Conservation (phyloP, 306 rosid species). For the Clitoria ternatea region DNA sequence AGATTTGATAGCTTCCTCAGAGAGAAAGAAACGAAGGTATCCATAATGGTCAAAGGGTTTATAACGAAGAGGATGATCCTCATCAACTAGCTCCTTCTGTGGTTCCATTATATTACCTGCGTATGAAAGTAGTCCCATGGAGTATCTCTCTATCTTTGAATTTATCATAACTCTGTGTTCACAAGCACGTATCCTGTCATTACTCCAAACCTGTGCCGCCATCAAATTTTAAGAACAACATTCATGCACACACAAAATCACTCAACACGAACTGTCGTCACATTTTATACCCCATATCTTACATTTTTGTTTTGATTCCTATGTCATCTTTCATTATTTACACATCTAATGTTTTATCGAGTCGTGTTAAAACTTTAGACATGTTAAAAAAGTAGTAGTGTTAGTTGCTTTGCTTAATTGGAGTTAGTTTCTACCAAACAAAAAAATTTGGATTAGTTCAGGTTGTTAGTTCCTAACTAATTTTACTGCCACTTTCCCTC, state of each 20-base stretch:
- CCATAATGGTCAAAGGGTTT: conserved; percentile 34
- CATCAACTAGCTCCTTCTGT: conserved; percentile 24
- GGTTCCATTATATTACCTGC: conserved; percentile 12
- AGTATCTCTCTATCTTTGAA: conserved; percentile 15
- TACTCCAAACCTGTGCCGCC: conserved; percentile 24
- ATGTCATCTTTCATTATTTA: too few relatives aligned
- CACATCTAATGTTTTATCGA: too few relatives aligned
- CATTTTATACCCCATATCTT: too few relatives aligned
- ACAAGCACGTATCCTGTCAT: conserved; percentile 23
- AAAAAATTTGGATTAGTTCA: too few relatives aligned
- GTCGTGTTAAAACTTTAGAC: too few relatives aligned
- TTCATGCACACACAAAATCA: neutral
- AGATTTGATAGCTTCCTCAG: conserved; percentile 23
- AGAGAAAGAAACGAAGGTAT: conserved; percentile 24
- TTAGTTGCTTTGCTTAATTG: too few relatives aligned
- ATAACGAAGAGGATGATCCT: conserved; percentile 19
- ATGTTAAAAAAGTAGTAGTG: too few relatives aligned
- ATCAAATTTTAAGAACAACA: neutral
- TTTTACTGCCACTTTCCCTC: too few relatives aligned
- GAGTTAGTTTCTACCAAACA: too few relatives aligned
- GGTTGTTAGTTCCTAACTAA: too few relatives aligned
- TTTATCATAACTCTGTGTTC: conserved; percentile 17
- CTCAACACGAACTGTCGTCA: too few relatives aligned
- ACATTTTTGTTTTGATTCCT: too few relatives aligned
- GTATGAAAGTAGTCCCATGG: conserved; percentile 24